Percentiles rank a stretch among this genome's conserved stretches.
phyloP scores from a whole-genome alignment of 2,329 filamentous ascomycete genomes.

The Trichophyton benhamiae region DNA sequence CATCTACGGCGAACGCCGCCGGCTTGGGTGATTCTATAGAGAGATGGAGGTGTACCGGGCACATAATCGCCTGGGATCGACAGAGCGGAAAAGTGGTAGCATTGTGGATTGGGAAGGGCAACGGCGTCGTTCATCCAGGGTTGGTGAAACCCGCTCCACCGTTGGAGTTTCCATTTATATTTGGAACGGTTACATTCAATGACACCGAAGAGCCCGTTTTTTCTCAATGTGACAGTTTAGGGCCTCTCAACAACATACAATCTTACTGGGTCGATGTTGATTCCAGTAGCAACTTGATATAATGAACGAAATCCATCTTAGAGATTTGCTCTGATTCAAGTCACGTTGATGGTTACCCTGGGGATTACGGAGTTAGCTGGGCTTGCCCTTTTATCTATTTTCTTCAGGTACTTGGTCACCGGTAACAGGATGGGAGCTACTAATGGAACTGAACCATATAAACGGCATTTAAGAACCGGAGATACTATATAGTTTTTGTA shows the following conservation, averaged over 20 bases:
- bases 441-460: not conserved
- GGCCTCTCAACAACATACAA: slow-evolving; percentile 6
- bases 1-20: not conserved
- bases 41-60: slow-evolving; percentile 24
- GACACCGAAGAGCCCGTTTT: not conserved
- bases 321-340: not conserved
- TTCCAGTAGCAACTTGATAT: slow-evolving; percentile 13
- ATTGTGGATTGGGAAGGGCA: slow-evolving; percentile 21
- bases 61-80: slow-evolving; percentile 29
- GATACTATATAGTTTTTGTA: not conserved
- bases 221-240: not conserved
- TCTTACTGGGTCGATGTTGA: slow-evolving; percentile 21
- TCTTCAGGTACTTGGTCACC: no score
- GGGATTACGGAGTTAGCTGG: not conserved
- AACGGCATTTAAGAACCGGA: no score
- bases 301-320: not conserved
- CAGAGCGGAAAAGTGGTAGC: slow-evolving; percentile 19
- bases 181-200: not conserved
- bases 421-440: no score
- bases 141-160: slow-evolving; percentile 12
- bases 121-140: slow-evolving; percentile 17
- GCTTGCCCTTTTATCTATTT: not conserved
- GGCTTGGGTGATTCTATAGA: not conserved
- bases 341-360: not conserved
- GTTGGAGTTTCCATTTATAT: not conserved